Evolutionary conservation across 306 rosid genomes (phyloP).

Genomic region (Vigna angularis): DNA sequence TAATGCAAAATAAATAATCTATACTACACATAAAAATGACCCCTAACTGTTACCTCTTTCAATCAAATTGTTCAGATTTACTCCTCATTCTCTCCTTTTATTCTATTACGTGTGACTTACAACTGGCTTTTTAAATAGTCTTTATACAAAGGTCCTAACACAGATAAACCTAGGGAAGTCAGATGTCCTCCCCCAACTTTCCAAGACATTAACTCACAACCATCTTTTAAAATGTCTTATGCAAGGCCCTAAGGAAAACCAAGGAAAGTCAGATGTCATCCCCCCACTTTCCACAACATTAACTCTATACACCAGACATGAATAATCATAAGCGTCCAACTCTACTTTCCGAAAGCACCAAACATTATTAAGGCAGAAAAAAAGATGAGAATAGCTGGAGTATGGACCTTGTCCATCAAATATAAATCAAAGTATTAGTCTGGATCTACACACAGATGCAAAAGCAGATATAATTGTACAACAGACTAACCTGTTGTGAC

Average conservation of each 20-base stretch:
- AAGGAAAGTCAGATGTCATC: not conserved
- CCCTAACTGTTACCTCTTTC: not conserved
- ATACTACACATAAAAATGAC: not conserved
- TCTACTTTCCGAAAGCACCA: not conserved
- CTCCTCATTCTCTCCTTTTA: not conserved
- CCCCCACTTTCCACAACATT: not conserved
- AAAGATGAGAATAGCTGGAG: not conserved
- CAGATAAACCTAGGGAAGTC: not conserved
- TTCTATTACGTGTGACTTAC: too few relatives aligned
- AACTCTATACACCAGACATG: not conserved
- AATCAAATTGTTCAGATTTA: not conserved
- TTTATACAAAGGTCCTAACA: not conserved
- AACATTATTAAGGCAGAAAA: not conserved
- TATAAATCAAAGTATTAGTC: not conserved
- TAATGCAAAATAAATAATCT: not conserved
- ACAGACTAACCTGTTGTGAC: slow-evolving; percentile 83
- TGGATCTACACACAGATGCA: not conserved
- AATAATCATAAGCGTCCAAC: not conserved
- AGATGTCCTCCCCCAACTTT: not conserved
- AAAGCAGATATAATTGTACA: slow-evolving; percentile 12
- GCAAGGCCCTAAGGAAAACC: not conserved
- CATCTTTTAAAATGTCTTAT: not conserved
- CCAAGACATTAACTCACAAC: not conserved
- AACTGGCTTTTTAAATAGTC: too few relatives aligned
- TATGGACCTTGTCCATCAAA: not conserved